Conservation (phyloP, 192 early-diverging fungal species). For the Dissophora globulifera region DNA sequence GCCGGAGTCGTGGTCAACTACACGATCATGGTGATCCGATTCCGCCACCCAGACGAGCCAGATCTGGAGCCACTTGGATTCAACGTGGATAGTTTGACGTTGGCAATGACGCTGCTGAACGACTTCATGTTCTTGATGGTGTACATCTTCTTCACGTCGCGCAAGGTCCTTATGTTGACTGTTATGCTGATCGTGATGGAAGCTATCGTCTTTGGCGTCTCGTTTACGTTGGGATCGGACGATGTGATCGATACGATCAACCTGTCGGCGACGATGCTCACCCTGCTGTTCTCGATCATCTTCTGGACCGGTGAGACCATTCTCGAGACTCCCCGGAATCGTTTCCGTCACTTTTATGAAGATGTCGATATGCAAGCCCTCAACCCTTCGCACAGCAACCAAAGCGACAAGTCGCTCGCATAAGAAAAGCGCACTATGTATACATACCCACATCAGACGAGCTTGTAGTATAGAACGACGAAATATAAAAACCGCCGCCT, state of each 20-base stretch:
- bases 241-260: conserved; percentile 3
- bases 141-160: conserved; percentile 1
- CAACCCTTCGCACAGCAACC: too few species aligned
- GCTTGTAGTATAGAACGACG: too few species aligned
- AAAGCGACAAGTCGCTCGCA: too few species aligned
- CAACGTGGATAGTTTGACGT: not conserved
- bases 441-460: too few species aligned
- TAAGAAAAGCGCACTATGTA: too few species aligned
- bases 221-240: not conserved
- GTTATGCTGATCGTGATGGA: not conserved
- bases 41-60: not conserved
- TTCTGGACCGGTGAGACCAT: conserved; percentile 1
- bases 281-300: not conserved
- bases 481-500: too few species aligned
- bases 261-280: not conserved
- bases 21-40: conserved; percentile 3
- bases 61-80: not conserved
- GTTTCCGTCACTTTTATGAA: not conserved
- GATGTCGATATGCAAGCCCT: not conserved
- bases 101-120: not conserved
- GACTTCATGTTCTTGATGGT: conserved; percentile 5
- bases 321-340: not conserved
- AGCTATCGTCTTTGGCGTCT: not conserved
- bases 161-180: not conserved
- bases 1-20: not conserved